Percentiles rank a stretch among this genome's conserved stretches.
phyloP scores from a whole-genome alignment of 192 early-diverging fungal species.

The Diversispora eburnea region DNA sequence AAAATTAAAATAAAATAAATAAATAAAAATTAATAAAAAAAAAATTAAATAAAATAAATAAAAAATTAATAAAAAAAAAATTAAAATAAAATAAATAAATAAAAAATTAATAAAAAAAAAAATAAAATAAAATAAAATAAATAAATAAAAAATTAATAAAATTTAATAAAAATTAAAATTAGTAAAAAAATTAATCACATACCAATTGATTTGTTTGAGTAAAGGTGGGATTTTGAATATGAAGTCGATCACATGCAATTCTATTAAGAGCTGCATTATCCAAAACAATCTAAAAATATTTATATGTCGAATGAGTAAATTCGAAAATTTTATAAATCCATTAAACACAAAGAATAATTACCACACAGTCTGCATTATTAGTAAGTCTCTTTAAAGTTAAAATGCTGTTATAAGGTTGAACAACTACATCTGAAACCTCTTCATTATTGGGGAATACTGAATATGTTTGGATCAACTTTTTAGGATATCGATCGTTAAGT shows the following conservation, averaged over 20 bases:
- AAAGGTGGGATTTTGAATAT: slow-evolving; percentile 92
- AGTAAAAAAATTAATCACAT: neutral
- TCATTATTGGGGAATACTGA: slow-evolving; percentile 97
- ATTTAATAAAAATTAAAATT: neutral
- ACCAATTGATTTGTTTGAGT: slow-evolving; percentile 32
- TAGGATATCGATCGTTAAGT: slow-evolving; percentile 92
- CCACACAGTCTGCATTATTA: slow-evolving; percentile 91
- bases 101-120: neutral
- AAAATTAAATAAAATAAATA: too few relatives aligned
- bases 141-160: neutral
- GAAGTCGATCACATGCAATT: slow-evolving; percentile 89
- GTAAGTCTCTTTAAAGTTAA: slow-evolving; percentile 88
- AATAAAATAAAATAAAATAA: neutral
- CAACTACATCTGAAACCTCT: slow-evolving; percentile 91
- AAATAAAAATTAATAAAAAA: neutral
- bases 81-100: neutral
- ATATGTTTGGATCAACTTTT: slow-evolving; percentile 97
- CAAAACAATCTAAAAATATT: slow-evolving; percentile 66
- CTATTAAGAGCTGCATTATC: slow-evolving; percentile 93
- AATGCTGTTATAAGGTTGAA: slow-evolving; percentile 98
- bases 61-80: neutral
- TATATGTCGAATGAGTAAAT: neutral
- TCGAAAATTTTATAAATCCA: neutral
- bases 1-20: too few relatives aligned
- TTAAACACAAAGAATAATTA: slow-evolving; percentile 25